These are phyloP conservation scores for Linanthus parryae DNA, from an alignment of 148 eudicot species.

Conservation along the genomic window DNA sequence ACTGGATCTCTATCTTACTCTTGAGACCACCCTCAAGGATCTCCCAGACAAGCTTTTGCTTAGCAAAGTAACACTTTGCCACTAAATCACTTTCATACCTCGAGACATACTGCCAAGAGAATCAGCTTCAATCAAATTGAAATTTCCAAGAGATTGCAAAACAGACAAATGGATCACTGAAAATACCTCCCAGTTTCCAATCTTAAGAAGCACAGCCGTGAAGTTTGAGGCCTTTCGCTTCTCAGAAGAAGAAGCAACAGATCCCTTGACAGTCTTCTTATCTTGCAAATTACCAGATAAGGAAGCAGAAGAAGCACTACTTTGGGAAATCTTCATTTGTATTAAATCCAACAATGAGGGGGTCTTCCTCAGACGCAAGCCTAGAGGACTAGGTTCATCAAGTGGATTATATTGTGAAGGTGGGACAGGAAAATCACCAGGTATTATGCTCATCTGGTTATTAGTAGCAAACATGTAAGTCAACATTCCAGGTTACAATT, in stretches of 20 bases:
- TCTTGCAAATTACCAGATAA: conserved; percentile 16
- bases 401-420: conserved; percentile 55
- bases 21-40: conserved; percentile 84
- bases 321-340: conserved; percentile 54
- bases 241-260: conserved; percentile 33
- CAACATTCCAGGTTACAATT: neutral
- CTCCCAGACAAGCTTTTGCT: conserved; percentile 97
- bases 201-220: conserved; percentile 55
- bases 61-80: conserved; percentile 96
- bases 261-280: conserved; percentile 27
- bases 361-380: conserved; percentile 63
- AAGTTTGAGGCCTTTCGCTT: conserved; percentile 86
- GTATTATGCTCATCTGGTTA: conserved; percentile 24
- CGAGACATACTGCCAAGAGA: conserved; percentile 62
- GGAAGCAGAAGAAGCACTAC: conserved; percentile 23
- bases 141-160: neutral
- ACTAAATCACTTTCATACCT: conserved; percentile 84
- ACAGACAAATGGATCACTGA: conserved; percentile 2
- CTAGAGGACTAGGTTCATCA: conserved; percentile 74
- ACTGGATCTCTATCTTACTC: conserved; percentile 89
- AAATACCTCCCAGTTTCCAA: conserved; percentile 87
- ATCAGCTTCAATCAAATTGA: neutral
- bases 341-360: conserved; percentile 69
- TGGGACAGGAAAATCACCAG: conserved; percentile 23
- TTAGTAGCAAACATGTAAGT: neutral